Base-by-base conservation (phyloP, 108 stramenopile species). In the Poteriospumella lacustris region DNA sequence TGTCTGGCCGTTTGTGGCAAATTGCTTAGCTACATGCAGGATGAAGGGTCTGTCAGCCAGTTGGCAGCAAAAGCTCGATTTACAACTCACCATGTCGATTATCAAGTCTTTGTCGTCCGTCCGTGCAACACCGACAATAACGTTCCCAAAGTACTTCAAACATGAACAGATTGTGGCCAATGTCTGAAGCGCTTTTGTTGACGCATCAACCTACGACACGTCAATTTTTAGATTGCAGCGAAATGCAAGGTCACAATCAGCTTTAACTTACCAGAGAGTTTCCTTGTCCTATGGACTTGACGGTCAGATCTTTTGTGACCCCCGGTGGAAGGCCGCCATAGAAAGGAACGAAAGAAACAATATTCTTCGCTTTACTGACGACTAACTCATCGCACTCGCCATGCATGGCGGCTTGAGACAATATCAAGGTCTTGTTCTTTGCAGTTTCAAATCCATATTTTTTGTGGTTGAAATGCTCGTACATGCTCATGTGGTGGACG, bases 241-340 rank as follows among this genome's bases (percentile, higher is more conserved):
- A 15, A 68, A 68, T 39, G 24, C 19, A 19, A 39, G 19, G 12
- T 39, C n/a, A n/a, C n/a, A n/a, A n/a, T n/a, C n/a, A n/a, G n/a
- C n/a, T n/a, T n/a, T 39, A 36, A 40, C 64, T 36, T 40, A 68
- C 64, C 64, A 68, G 36, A 68, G 64, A 68, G 64, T 68, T 68
- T 19, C 64, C 64, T 68, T 68, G 64, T 19, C 64, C 64, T 68
- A 36, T 15, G 24, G 64, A 68, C 40, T 68, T 19, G 38, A 68
- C 64, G 19, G 34, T 68, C 24, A 68, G 64, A 68, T 68, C 36
- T 15, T 19, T 40, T 12, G 64, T 68, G 12, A 68, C 64, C 12
- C 24, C 24, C 24, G 64, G 64, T 19, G 64, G 64, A 12, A 36
- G 36, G 24, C 64, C 64, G 24, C 64, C 64, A 68, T 68, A 68